Evolutionary conservation across 176 grass and related monocot genomes (phyloP).

Genomic region (Canna indica): DNA sequence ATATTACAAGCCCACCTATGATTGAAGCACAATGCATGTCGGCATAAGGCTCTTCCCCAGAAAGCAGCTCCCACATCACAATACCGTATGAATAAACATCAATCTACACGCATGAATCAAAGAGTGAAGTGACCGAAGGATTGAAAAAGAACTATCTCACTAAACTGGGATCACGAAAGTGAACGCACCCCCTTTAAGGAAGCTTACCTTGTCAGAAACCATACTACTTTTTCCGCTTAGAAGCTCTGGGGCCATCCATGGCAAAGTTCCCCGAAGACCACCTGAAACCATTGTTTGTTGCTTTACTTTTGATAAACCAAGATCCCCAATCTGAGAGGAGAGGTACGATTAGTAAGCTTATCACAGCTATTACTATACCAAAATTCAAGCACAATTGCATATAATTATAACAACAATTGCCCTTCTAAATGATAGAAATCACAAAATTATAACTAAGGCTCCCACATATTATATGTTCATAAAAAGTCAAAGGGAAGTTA

Average conservation of each 20-base stretch:
- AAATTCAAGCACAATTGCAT: neutral
- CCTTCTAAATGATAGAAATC: neutral
- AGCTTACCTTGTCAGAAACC: constrained; percentile 93
- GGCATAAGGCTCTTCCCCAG: constrained; percentile 88
- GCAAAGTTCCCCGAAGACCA: constrained; percentile 94
- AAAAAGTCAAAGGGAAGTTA: too few relatives aligned
- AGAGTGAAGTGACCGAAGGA: neutral
- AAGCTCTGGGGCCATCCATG: constrained; percentile 99
- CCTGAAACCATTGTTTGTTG: constrained; percentile 95
- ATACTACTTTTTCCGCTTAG: constrained; percentile 85
- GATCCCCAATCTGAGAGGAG: constrained; percentile 70
- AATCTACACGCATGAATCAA: constrained; percentile 34
- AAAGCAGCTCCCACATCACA: constrained; percentile 96
- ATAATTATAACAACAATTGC: neutral
- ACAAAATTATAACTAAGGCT: neutral
- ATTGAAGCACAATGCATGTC: constrained; percentile 73
- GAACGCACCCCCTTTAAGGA: neutral
- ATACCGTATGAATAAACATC: constrained; percentile 98
- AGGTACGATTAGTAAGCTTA: neutral
- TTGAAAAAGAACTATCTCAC: neutral
- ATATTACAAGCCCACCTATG: constrained; percentile 52
- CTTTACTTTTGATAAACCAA: constrained; percentile 97
- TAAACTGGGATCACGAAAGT: neutral
- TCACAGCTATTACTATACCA: too few relatives aligned
- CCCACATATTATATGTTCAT: too few relatives aligned